A percentile compares a stretch with the other conserved stretches of the same genome.
These are phyloP conservation scores for Daldinia grandis DNA, from an alignment of 495 filamentous ascomycete species.

Conservation along the genomic window DNA sequence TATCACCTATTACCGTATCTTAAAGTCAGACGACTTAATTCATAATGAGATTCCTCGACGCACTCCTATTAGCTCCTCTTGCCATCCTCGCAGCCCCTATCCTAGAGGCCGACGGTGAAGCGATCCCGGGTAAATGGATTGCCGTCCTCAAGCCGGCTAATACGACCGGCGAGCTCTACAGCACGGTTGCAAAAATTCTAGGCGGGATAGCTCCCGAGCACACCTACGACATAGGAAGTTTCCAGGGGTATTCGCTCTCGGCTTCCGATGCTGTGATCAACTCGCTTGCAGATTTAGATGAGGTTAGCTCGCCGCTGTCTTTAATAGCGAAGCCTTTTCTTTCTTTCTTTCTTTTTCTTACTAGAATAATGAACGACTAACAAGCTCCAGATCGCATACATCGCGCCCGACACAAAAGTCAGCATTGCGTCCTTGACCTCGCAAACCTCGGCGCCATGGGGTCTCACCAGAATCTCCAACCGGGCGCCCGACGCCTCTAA, in stretches of 20 bases:
- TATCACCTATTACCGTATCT: background rate
- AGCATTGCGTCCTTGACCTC: conserved; percentile 17
- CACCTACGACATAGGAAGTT: conserved; percentile 50
- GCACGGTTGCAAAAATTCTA: conserved; percentile 34
- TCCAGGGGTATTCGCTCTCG: conserved; percentile 53
- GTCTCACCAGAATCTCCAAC: conserved; percentile 54
- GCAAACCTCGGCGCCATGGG: conserved; percentile 54
- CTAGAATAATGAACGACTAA: background rate
- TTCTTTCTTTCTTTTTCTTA: background rate
- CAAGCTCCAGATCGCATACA: conserved; percentile 36
- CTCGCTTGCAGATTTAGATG: conserved; percentile 50
- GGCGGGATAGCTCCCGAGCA: conserved; percentile 44
- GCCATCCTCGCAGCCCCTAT: conserved; percentile 45
- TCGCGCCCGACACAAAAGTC: conserved; percentile 39
- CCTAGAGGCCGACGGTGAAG: conserved; percentile 43
- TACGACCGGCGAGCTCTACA: conserved; percentile 25
- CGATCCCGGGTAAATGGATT: conserved; percentile 63
- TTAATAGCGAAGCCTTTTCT: background rate
- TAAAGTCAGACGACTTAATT: background rate
- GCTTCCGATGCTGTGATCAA: conserved; percentile 49
- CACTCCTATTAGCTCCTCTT: conserved; percentile 27
- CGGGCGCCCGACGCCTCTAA: conserved; percentile 40
- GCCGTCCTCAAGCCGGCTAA: conserved; percentile 59
- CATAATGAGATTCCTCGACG: conserved; percentile 42
- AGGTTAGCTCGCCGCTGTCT: conserved; percentile 36